These are phyloP conservation scores for Colletotrichum kahawae DNA, from an alignment of 2,329 filamentous ascomycete species.

Conservation along the genomic window DNA sequence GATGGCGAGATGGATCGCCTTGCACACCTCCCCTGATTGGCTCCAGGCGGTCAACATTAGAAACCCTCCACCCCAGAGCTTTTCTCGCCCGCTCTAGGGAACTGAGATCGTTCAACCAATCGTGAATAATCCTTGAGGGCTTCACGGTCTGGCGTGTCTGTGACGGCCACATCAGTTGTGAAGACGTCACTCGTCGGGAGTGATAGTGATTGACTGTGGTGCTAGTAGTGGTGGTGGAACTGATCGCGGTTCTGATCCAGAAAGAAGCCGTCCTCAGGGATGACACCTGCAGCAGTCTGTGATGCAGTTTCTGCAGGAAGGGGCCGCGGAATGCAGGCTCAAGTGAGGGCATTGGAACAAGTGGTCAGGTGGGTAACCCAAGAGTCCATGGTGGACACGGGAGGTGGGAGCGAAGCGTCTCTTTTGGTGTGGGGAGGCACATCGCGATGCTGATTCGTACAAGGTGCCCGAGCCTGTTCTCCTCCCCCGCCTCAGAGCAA, in stretches of 20 bases:
- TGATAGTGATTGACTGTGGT: background rate
- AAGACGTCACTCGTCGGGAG: background rate
- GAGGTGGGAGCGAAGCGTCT: background rate
- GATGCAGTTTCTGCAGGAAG: conserved; percentile 12
- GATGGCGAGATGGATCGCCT: background rate
- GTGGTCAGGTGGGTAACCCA: conserved; percentile 7
- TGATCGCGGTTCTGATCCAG: background rate
- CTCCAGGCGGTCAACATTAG: background rate
- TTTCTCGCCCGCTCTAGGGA: background rate
- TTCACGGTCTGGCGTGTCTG: background rate
- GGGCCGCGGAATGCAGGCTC: background rate
- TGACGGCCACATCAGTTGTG: background rate
- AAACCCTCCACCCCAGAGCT: background rate
- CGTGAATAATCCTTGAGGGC: background rate
- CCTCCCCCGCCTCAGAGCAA: background rate
- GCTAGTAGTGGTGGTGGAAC: background rate
- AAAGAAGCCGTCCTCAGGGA: background rate
- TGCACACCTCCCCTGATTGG: background rate
- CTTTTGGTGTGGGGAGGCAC: conserved; percentile 9
- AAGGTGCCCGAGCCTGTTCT: background rate
- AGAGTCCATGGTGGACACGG: background rate
- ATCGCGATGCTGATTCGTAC: conserved; percentile 9
- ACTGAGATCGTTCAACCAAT: background rate
- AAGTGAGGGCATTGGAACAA: background rate
- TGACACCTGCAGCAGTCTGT: background rate